These are phyloP conservation scores for Lithospermum erythrorhizon DNA, from an alignment of 257 asterid species.

Conservation along the genomic window DNA sequence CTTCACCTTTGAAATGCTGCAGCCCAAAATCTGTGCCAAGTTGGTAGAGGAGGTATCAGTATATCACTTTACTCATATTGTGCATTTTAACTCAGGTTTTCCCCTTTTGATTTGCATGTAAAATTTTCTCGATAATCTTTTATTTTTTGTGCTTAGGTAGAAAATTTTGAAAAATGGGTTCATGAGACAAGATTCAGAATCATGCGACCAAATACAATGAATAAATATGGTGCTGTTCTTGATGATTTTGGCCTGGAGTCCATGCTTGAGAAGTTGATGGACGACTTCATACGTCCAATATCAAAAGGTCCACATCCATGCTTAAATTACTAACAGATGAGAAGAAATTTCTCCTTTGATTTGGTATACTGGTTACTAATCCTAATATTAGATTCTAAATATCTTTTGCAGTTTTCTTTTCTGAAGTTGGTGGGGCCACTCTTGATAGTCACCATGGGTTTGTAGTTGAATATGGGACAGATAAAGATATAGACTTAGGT, in stretches of 20 bases:
- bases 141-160: conserved; percentile 56
- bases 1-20: conserved; percentile 81
- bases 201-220: conserved; percentile 95
- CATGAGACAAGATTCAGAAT: conserved; percentile 94
- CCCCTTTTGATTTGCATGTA: conserved; percentile 24
- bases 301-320: conserved; percentile 45
- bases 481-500: conserved; percentile 88
- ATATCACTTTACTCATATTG: conserved; percentile 14
- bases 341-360: neutral
- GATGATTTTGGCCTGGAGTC: conserved; percentile 96
- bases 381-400: neutral
- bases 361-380: neutral
- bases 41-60: conserved; percentile 71
- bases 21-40: conserved; percentile 85
- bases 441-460: conserved; percentile 95
- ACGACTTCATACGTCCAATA: conserved; percentile 78
- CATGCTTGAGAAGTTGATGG: conserved; percentile 84
- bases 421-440: conserved; percentile 87
- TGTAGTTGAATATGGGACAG: conserved; percentile 89
- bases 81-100: conserved; percentile 17
- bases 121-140: conserved; percentile 28
- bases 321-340: conserved; percentile 1
- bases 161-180: conserved; percentile 95
- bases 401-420: conserved; percentile 60
- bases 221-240: conserved; percentile 87